These are phyloP conservation scores for Ogataea ganodermae DNA, from an alignment of 805 yeast species.

Conservation along the genomic window DNA sequence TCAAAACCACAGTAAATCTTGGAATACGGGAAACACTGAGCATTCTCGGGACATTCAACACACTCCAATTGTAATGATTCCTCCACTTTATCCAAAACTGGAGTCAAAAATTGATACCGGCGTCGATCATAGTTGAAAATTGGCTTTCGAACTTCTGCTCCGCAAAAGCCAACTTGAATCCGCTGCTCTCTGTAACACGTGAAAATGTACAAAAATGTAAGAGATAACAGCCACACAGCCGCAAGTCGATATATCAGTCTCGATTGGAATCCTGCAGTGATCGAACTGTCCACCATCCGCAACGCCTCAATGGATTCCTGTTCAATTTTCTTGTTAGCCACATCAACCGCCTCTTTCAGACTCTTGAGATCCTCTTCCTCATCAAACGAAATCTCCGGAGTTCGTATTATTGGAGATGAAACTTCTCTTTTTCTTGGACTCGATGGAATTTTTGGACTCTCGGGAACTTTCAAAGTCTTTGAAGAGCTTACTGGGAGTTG, in stretches of 20 bases:
- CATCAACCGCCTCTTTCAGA: conserved; percentile 26
- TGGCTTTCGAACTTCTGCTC: conserved; percentile 52
- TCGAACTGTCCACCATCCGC: conserved; percentile 13
- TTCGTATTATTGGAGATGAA: conserved; percentile 12
- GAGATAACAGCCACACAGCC: conserved; percentile 16
- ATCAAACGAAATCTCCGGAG: conserved; percentile 24
- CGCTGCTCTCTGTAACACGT: conserved; percentile 53
- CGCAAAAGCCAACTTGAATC: conserved; percentile 73
- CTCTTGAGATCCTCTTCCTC: conserved; percentile 24
- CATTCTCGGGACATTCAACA: conserved; percentile 79
- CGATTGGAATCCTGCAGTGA: conserved; percentile 7
- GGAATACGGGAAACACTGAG: conserved; percentile 67
- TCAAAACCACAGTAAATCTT: conserved; percentile 74
- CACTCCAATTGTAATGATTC: conserved; percentile 62
- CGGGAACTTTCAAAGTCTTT: conserved; percentile 9
- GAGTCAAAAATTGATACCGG: conserved; percentile 15
- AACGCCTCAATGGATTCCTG: conserved; percentile 27
- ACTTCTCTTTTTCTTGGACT: no score
- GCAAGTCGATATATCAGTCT: conserved; percentile 14
- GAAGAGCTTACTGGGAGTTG: neutral
- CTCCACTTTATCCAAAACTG: conserved; percentile 42
- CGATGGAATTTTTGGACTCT: neutral
- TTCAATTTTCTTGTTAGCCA: conserved; percentile 25
- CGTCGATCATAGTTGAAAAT: conserved; percentile 24
- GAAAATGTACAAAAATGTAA: conserved; percentile 15